Evolutionary conservation across 1,284 basidiomycete species (phyloP).

Genomic region (Boletus smithii): DNA sequence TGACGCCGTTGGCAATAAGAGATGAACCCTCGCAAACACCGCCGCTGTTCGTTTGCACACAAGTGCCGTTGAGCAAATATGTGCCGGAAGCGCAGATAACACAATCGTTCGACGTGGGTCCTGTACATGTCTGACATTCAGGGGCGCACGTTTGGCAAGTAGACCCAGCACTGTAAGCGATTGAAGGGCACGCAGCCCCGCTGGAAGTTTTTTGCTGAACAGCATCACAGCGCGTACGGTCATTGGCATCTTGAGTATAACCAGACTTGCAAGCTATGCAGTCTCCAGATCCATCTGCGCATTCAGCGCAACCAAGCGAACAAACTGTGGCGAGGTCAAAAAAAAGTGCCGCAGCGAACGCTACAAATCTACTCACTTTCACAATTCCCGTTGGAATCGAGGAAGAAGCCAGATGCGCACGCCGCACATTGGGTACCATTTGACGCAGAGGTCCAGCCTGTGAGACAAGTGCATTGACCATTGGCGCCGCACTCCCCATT

Average conservation of each 20-base stretch:
- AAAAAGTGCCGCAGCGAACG: neutral
- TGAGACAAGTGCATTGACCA: constrained; percentile 69
- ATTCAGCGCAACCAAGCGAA: constrained; percentile 64
- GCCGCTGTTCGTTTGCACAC: constrained; percentile 58
- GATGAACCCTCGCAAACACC: constrained; percentile 70
- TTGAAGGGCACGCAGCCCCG: constrained; percentile 60
- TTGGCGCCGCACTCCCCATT: constrained; percentile 69
- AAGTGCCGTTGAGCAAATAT: constrained; percentile 61
- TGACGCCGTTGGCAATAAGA: constrained; percentile 76
- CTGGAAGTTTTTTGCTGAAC: constrained; percentile 45
- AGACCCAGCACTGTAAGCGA: constrained; percentile 58
- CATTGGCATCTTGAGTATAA: constrained; percentile 63
- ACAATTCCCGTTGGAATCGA: constrained; percentile 66
- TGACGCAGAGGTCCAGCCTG: constrained; percentile 66
- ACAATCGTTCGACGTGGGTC: constrained; percentile 66
- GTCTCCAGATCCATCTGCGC: constrained; percentile 60
- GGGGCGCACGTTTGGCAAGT: constrained; percentile 59
- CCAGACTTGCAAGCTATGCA: constrained; percentile 69
- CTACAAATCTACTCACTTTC: constrained; percentile 45
- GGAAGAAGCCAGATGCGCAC: constrained; percentile 73
- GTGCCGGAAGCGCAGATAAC: constrained; percentile 58
- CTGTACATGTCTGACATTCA: constrained; percentile 68
- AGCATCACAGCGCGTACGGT: constrained; percentile 64
- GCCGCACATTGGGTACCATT: constrained; percentile 73
- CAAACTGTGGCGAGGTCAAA: constrained; percentile 49